Evolutionary conservation across 306 rosid genomes (phyloP), one percentile per base, ranked within the genome.

Genomic region (Rosa chinensis): DNA sequence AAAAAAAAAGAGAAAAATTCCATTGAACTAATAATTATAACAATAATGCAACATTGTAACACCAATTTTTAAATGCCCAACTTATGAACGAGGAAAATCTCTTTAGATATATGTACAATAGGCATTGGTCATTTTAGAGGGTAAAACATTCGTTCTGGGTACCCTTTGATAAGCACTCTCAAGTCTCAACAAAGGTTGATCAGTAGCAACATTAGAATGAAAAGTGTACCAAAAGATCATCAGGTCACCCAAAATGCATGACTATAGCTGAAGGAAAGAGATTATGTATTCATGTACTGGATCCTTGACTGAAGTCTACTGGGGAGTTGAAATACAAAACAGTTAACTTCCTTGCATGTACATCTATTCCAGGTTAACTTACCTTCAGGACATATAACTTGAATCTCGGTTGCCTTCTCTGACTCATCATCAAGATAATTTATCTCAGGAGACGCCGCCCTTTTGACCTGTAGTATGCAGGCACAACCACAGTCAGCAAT

Each of bases 391-490:
- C 64, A 71, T 44, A 82, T 28, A 78, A 43, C 73, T 74, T 78
- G 85, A 76, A 66, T 73, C 74, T 85, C 90, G 48, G 83, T 71
- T 58, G 87, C 75, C 85, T 86, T 73, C 55, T 74, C 77, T 7
- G 74, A 62, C 77, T 89, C 89, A 63, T 88, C 91, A 66, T 79
- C 90, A 70, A 76, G 43, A 78, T 76, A 84, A 70, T 48, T 59
- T 66, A 23, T 79, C 73, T 3, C 88, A 47, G 89, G 77, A 64
- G 86, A 77, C 28, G 42, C 79, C 35, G 76, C 81, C 84, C 84
- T 95, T 85, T 85, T 92, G 37, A 81, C 98, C 99, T 95, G 76
- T 79, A 42, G 76, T 18, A 62, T 69, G 77, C 82, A 88, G 39
- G 42, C 73, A 53, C 66, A 53, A 82, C n/a, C 77, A 72, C 25